Evolutionary conservation across 2,329 filamentous ascomycete species (phyloP).

Genomic region (Fusarium chlamydosporum): DNA sequence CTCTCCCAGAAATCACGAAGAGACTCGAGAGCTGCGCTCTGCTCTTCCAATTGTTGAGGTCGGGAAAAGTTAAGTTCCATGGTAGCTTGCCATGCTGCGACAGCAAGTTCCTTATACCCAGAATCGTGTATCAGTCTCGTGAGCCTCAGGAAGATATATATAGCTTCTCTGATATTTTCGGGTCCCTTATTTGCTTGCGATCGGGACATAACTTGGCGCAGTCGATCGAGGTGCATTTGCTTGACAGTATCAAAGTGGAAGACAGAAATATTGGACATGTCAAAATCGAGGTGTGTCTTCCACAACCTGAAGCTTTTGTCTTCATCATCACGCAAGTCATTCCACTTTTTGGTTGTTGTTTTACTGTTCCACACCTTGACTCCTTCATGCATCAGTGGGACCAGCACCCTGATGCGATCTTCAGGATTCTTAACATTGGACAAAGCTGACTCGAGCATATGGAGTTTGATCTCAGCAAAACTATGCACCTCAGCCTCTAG

Average conservation of each 20-base stretch:
- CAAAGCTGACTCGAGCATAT: constrained; percentile 84
- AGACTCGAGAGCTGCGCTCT: constrained; percentile 50
- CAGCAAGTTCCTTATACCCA: constrained; percentile 82
- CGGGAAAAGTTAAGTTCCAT: constrained; percentile 79
- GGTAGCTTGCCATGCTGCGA: constrained; percentile 85
- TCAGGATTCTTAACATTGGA: constrained; percentile 63
- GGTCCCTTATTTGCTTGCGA: neutral
- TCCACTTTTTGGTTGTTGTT: constrained; percentile 75
- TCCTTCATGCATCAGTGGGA: constrained; percentile 81
- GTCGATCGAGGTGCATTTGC: constrained; percentile 69
- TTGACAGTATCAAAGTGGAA: constrained; percentile 79
- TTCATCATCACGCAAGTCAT: constrained; percentile 57
- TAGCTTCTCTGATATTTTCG: constrained; percentile 51
- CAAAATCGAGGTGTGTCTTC: constrained; percentile 79
- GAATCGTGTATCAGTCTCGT: constrained; percentile 81
- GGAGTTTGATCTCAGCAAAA: constrained; percentile 83
- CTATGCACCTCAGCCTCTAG: constrained; percentile 75
- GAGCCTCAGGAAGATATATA: constrained; percentile 82
- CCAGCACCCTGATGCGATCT: constrained; percentile 72
- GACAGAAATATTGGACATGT: constrained; percentile 75
- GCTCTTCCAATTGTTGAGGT: constrained; percentile 58
- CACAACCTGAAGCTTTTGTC: constrained; percentile 71
- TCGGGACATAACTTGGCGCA: constrained; percentile 44
- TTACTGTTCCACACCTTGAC: constrained; percentile 78
- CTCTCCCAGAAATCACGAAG: constrained; percentile 90